Percentiles rank a stretch among this genome's conserved stretches.
These are phyloP conservation scores for Vitis hybrid DNA, from an alignment of 177 flowering plant genomes.

Conservation along the genomic window DNA sequence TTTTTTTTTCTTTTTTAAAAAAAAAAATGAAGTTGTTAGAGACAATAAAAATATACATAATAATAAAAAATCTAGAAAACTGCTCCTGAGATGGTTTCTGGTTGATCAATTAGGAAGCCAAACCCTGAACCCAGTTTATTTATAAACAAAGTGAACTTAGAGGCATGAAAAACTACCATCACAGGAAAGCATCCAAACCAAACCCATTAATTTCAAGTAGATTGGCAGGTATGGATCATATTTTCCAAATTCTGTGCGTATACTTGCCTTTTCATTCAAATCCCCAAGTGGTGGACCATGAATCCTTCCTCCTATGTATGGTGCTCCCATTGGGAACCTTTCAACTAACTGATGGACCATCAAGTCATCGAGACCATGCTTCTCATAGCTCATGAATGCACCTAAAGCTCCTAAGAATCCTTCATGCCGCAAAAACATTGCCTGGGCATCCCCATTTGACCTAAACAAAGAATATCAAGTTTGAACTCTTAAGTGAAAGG, in stretches of 20 bases:
- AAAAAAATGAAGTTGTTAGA: too few species aligned
- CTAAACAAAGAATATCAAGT: constrained; percentile 32
- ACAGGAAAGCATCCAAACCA: not conserved
- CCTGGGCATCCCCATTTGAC: constrained; percentile 88
- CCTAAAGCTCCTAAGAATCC: constrained; percentile 98
- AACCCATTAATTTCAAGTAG: not conserved
- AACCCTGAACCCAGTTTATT: not conserved
- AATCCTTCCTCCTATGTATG: constrained; percentile 87
- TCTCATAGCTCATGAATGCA: constrained; percentile 98
- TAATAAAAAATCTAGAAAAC: not conserved
- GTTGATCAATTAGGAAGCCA: not conserved
- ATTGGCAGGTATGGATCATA: not conserved
- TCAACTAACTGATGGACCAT: constrained; percentile 97
- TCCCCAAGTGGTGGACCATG: constrained; percentile 94
- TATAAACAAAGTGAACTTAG: not conserved
- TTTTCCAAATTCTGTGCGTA: not conserved
- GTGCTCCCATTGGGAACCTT: constrained; percentile 98
- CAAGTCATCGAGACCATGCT: constrained; percentile 95
- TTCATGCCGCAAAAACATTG: constrained; percentile 98
- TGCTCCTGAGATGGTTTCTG: not conserved
- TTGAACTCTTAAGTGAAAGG: not conserved
- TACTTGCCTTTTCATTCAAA: constrained; percentile 89
- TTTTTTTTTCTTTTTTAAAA: too few species aligned
- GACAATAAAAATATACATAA: not conserved
- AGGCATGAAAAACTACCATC: not conserved